Percentiles rank a stretch among this genome's conserved stretches.
Conservation (phyloP, 176 grass and related monocot genomes). For the Leersia perrieri region DNA sequence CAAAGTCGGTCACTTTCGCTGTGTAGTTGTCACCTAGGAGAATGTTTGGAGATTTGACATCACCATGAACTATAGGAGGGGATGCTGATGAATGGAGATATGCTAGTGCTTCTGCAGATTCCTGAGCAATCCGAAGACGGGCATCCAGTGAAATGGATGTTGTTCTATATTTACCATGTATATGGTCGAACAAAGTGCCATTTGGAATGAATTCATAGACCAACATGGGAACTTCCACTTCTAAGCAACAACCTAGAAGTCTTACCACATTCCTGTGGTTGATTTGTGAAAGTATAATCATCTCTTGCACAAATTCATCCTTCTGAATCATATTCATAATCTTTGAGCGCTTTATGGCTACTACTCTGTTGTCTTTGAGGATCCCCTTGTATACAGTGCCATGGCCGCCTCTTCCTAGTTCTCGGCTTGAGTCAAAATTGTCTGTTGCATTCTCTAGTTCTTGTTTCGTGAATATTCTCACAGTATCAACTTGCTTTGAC, state of each 20-base stretch:
- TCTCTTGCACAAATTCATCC: constrained; percentile 39
- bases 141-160: background rate
- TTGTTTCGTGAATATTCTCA: constrained; percentile 20
- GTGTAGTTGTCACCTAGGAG: constrained; percentile 20
- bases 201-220: constrained; percentile 27
- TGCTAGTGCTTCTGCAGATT: constrained; percentile 30
- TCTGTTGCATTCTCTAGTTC: constrained; percentile 21
- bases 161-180: constrained; percentile 14
- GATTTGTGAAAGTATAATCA: constrained; percentile 37
- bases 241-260: constrained; percentile 32
- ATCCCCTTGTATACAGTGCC: constrained; percentile 35
- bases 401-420: constrained; percentile 23
- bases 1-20: constrained; percentile 26
- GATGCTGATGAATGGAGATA: constrained; percentile 23
- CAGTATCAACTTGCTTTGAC: constrained; percentile 37
- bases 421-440: constrained; percentile 31
- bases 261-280: constrained; percentile 32
- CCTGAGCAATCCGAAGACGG: constrained; percentile 25
- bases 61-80: constrained; percentile 28
- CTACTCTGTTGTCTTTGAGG: constrained; percentile 23
- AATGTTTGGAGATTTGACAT: constrained; percentile 36
- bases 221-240: constrained; percentile 28
- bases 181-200: constrained; percentile 10
- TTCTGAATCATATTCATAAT: constrained; percentile 28
- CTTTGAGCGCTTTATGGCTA: constrained; percentile 40